Evolutionary conservation across 306 rosid genomes (phyloP).

Genomic region (Canavalia ensiformis): DNA sequence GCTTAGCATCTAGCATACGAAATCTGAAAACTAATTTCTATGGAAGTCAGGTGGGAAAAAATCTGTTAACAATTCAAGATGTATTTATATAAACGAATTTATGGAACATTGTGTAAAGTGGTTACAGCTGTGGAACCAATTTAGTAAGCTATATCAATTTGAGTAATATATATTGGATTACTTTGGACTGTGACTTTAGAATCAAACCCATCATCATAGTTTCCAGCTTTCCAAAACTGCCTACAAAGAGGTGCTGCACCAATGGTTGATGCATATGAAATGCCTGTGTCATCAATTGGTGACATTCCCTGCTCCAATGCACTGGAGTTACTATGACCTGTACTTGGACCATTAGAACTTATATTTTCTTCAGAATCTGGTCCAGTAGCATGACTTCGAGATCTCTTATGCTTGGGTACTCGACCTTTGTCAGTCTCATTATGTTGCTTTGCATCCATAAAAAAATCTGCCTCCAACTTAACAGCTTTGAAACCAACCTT

Average conservation of each 20-base stretch:
- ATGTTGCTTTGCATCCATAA: constrained; percentile 39
- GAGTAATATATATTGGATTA: constrained; percentile 48
- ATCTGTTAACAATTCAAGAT: background rate
- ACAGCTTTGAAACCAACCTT: constrained; percentile 54
- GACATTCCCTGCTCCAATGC: constrained; percentile 74
- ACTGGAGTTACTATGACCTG: constrained; percentile 70
- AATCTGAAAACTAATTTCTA: constrained; percentile 26
- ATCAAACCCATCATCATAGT: constrained; percentile 60
- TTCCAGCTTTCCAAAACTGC: constrained; percentile 98
- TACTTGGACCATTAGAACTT: constrained; percentile 65
- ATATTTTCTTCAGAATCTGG: constrained; percentile 65
- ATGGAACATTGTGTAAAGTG: background rate
- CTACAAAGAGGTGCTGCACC: constrained; percentile 76
- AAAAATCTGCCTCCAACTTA: constrained; percentile 62
- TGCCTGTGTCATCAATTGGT: constrained; percentile 68
- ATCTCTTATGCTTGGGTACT: constrained; percentile 42
- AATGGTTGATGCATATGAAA: constrained; percentile 63
- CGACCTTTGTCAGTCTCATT: constrained; percentile 35
- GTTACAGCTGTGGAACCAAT: constrained; percentile 38
- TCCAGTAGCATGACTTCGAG: constrained; percentile 28
- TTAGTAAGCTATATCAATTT: constrained; percentile 31
- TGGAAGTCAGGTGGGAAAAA: constrained; percentile 26
- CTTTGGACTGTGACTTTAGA: constrained; percentile 73
- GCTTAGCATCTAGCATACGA: constrained; percentile 15
- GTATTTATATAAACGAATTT: constrained; percentile 16